phyloP scores from a whole-genome alignment of 345 rosid genomes.

The Citrus unshiu region DNA sequence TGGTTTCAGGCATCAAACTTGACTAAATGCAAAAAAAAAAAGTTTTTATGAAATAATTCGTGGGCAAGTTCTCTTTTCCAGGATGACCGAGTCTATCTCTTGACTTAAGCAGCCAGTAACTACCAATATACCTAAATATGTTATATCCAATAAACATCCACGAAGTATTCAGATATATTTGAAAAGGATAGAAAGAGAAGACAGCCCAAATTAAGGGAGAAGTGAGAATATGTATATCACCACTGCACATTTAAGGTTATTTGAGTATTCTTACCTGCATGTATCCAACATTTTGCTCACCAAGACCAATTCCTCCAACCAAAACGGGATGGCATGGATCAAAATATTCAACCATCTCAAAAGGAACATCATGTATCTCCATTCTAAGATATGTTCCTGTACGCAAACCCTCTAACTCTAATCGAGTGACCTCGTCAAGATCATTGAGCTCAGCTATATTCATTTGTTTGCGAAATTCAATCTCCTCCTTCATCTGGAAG shows the following conservation, averaged over 20 bases:
- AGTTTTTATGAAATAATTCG: not conserved
- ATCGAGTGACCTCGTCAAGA: slow-evolving; percentile 73
- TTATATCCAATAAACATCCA: not conserved
- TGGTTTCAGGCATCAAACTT: not conserved
- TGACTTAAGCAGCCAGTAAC: not conserved
- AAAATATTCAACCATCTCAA: slow-evolving; percentile 88
- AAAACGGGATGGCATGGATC: slow-evolving; percentile 85
- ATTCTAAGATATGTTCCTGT: slow-evolving; percentile 81
- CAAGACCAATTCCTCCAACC: slow-evolving; percentile 85
- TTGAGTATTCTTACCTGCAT: slow-evolving; percentile 72
- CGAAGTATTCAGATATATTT: not conserved
- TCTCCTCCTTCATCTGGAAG: slow-evolving; percentile 71
- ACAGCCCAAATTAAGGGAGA: not conserved
- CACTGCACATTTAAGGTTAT: not conserved
- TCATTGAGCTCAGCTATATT: slow-evolving; percentile 74
- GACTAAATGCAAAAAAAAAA: not conserved
- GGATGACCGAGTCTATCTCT: not conserved
- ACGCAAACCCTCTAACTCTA: slow-evolving; percentile 80
- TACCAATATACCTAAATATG: not conserved
- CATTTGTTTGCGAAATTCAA: slow-evolving; percentile 71
- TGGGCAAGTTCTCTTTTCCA: not conserved
- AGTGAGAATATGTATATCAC: not conserved
- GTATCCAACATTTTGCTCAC: slow-evolving; percentile 86
- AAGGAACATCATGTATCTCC: slow-evolving; percentile 90
- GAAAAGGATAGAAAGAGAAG: not conserved